A percentile compares a stretch with the other conserved stretches of the same genome.
phyloP scores from a whole-genome alignment of 257 asterid species.

The Solanum sitiens region DNA sequence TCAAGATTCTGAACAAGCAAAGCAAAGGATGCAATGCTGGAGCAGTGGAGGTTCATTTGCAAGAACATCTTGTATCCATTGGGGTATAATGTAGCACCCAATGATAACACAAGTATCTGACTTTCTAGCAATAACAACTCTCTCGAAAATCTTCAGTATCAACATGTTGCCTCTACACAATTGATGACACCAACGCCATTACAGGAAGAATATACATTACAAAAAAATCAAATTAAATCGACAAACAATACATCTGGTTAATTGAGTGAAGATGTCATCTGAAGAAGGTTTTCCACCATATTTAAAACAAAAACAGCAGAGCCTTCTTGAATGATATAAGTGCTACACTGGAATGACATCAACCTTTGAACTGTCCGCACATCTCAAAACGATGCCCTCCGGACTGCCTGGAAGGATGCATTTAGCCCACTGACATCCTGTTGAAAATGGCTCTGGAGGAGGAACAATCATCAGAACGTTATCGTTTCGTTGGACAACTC shows the following conservation, averaged over 20 bases:
- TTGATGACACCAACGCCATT: neutral
- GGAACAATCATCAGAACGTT: slow-evolving; percentile 81
- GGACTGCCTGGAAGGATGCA: slow-evolving; percentile 70
- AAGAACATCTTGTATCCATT: neutral
- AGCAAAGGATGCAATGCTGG: neutral
- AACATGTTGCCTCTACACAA: neutral
- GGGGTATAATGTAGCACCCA: neutral
- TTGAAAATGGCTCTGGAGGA: slow-evolving; percentile 50
- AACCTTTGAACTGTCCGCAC: slow-evolving; percentile 54
- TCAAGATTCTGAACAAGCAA: neutral
- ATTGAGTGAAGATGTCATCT: neutral
- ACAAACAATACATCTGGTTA: neutral
- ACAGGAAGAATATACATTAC: neutral
- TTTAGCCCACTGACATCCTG: slow-evolving; percentile 78
- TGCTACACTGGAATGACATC: slow-evolving; percentile 72
- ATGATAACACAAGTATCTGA: neutral
- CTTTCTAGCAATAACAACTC: neutral
- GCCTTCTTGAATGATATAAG: neutral
- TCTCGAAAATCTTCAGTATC: neutral
- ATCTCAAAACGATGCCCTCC: slow-evolving; percentile 68
- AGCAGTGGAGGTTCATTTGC: neutral
- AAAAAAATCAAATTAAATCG: neutral
- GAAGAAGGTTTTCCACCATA: neutral
- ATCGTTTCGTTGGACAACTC: slow-evolving; percentile 75
- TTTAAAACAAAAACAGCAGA: neutral